Evolutionary conservation across 495 filamentous ascomycete species (phyloP), one percentile per base, ranked within the genome.

Genomic region (Pseudevernia furfuracea): DNA sequence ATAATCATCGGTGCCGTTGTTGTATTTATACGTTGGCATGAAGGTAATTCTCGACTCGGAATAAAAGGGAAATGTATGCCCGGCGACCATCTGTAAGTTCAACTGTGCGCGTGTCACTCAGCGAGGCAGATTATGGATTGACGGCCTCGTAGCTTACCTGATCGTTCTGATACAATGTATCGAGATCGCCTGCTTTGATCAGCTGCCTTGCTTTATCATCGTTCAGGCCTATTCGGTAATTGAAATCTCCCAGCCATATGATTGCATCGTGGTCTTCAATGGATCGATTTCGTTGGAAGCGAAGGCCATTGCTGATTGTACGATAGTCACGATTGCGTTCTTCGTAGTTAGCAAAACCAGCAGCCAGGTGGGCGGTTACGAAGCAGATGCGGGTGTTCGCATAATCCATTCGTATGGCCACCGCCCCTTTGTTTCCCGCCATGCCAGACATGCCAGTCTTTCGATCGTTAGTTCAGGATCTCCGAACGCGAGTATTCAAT

Each of bases 201-300:
- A 95, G 79, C 60, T 87, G 84, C 66, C 88, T 86, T 28, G 91
- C 91, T 66, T 79, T 87, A 48, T 96, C 91, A 68, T 91, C 85
- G 28, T 81, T 82, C 61, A 97, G 78, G 4, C 92, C 95, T 69
- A 99, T 96, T 36, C 94, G 86, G 76, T 99, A 99, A 70, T 99
- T 99, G 78, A 99, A 99, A 74, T 99, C 94, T 11, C 94, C 94
- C 53, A 96, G 81, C 95, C 95, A 99, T 64, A 99, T 89, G n/a
- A 97, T 85, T 32, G 85, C 86, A 72, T 97, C 90, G 71, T 99
- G 94, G 72, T 96, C 87, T 63, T 93, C 88, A 65, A 99, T 97
- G 32, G 85, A 81, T 62, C 92, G 80, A 71, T 95, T 96, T 63
- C 89, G 83, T 71, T 96, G 92, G 70, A 98, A 99, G 62, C 89